Evolutionary conservation across 2,329 filamentous ascomycete species (phyloP).

Genomic region (Penicillium olsonii): DNA sequence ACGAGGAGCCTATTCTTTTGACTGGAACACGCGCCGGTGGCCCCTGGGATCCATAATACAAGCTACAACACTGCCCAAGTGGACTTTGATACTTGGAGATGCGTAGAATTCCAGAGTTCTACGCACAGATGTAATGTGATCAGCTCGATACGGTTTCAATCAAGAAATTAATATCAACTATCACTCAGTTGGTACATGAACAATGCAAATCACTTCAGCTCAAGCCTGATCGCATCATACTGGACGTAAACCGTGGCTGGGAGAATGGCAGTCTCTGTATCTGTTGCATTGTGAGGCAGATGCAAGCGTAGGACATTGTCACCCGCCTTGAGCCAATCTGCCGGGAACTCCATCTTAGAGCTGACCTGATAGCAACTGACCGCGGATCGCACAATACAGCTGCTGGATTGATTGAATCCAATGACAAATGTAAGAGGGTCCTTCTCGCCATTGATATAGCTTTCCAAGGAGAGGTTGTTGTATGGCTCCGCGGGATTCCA

Average conservation of each 20-base stretch:
- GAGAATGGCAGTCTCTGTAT: constrained; percentile 60
- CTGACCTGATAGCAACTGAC: constrained; percentile 64
- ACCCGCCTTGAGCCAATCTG: constrained; percentile 50
- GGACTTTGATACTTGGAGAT: no score
- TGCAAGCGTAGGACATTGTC: constrained; percentile 60
- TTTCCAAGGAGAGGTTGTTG: constrained; percentile 55
- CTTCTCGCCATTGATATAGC: constrained; percentile 49
- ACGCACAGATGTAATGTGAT: no score
- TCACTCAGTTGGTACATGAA: background rate
- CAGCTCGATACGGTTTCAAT: no score
- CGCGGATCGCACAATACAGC: constrained; percentile 62
- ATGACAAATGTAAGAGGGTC: constrained; percentile 26
- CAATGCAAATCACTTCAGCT: constrained; percentile 39
- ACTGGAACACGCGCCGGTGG: constrained; percentile 55
- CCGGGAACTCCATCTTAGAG: constrained; percentile 62
- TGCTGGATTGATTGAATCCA: constrained; percentile 58
- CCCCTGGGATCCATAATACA: constrained; percentile 53
- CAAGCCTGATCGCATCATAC: constrained; percentile 65
- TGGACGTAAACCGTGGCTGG: constrained; percentile 61
- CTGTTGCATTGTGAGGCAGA: constrained; percentile 60
- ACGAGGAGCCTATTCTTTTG: constrained; percentile 57
- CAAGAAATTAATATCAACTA: no score
- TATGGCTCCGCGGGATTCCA: constrained; percentile 57
- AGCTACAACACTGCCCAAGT: background rate
- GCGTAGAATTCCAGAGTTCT: no score